Evolutionary conservation across 805 yeast species (phyloP).

Genomic region (Kodamaea leandrae): DNA sequence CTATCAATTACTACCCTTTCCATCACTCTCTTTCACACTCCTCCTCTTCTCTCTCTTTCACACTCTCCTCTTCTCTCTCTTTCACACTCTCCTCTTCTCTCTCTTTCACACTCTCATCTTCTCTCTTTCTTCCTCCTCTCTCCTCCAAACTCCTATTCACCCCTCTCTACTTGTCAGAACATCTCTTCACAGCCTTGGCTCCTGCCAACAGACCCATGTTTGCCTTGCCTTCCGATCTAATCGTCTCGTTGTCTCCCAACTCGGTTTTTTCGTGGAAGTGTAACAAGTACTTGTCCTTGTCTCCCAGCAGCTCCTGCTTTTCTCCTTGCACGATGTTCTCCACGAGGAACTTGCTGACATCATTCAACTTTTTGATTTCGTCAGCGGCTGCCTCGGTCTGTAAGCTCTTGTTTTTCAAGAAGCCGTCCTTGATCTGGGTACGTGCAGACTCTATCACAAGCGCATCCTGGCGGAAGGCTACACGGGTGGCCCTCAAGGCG

Average conservation of each 20-base stretch:
- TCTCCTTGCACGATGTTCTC: conserved; percentile 87
- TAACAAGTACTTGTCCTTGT: conserved; percentile 45
- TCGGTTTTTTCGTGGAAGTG: conserved; percentile 81
- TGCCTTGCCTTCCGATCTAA: conserved; percentile 48
- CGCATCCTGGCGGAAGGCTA: conserved; percentile 55
- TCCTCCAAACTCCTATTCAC: neutral
- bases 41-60: neutral
- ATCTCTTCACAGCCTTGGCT: conserved; percentile 44
- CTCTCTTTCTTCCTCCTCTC: conserved; percentile 4
- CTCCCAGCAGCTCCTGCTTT: conserved; percentile 19
- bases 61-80: neutral
- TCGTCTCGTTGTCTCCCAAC: conserved; percentile 83
- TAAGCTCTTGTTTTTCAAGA: conserved; percentile 30
- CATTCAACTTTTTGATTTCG: conserved; percentile 55
- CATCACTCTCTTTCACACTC: conserved; percentile 23
- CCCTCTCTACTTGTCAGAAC: conserved; percentile 10
- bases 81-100: neutral
- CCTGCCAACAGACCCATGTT: conserved; percentile 49
- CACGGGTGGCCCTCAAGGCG: conserved; percentile 62
- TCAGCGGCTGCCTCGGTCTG: conserved; percentile 24
- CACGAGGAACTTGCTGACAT: conserved; percentile 66
- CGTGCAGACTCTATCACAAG: conserved; percentile 59
- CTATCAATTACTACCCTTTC: too few relatives aligned
- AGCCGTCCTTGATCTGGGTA: conserved; percentile 54
- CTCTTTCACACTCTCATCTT: conserved; percentile 5